Conservation (phyloP, 192 early-diverging fungal genomes). For the Coemansia umbellata region DNA sequence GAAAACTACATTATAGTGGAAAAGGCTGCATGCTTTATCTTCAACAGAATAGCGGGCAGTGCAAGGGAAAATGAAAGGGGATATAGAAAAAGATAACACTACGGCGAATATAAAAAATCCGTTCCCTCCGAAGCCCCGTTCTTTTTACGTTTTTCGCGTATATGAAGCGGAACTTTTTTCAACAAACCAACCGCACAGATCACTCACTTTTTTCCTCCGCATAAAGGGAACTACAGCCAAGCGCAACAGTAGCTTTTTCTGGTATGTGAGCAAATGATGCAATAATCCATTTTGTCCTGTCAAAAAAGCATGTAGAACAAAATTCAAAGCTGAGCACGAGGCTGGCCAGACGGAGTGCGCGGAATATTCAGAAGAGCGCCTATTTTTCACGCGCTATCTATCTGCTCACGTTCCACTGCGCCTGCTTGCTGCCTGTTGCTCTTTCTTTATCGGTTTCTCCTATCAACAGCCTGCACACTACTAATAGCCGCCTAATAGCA, state of each 20-base stretch:
- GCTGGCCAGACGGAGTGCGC: neutral
- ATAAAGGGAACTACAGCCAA: too few relatives aligned
- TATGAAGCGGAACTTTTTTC: too few relatives aligned
- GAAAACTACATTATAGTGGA: too few relatives aligned
- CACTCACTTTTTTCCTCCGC: too few relatives aligned
- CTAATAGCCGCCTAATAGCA: neutral
- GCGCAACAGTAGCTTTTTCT: too few relatives aligned
- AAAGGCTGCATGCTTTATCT: too few relatives aligned
- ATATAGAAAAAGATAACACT: neutral
- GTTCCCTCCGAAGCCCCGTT: slow-evolving; percentile 10
- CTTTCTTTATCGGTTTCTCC: neutral
- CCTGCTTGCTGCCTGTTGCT: neutral
- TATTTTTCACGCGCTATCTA: neutral
- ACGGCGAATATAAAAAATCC: slow-evolving; percentile 31
- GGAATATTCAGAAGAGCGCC: neutral
- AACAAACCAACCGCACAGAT: too few relatives aligned
- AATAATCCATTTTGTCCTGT: too few relatives aligned
- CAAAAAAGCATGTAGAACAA: too few relatives aligned
- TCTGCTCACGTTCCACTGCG: slow-evolving; percentile 4
- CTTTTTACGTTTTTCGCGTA: too few relatives aligned
- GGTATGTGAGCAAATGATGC: too few relatives aligned
- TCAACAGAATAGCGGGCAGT: neutral
- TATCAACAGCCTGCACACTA: neutral
- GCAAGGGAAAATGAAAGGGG: neutral
- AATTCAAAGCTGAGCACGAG: too few relatives aligned